These are phyloP conservation scores for Fusarium longipes DNA, from an alignment of 2,329 filamentous ascomycete species.

Conservation along the genomic window DNA sequence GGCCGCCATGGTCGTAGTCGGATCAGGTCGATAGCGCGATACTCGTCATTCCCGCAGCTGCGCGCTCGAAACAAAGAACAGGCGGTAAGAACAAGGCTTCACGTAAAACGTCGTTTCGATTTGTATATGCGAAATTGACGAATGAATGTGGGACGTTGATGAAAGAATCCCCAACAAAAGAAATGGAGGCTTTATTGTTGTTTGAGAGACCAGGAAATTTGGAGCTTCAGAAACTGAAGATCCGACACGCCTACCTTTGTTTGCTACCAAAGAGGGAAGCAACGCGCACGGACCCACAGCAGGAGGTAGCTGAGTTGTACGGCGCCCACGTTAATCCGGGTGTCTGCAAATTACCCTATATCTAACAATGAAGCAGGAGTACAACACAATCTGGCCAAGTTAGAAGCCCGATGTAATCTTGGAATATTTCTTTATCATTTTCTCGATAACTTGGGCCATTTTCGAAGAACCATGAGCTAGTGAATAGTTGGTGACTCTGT, in stretches of 20 bases:
- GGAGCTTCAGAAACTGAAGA: conserved; percentile 44
- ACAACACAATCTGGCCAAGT: neutral
- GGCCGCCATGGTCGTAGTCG: conserved; percentile 55
- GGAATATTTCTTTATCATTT: neutral
- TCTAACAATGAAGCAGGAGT: neutral
- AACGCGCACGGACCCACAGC: conserved; percentile 37
- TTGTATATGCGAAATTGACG: conserved; percentile 1
- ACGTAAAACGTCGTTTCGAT: conserved; percentile 5
- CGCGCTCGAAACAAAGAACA: conserved; percentile 17
- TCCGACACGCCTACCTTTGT: conserved; percentile 38
- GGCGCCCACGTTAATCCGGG: conserved; percentile 39
- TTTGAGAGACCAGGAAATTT: conserved; percentile 43
- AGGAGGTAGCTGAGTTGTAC: conserved; percentile 8
- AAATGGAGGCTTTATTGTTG: conserved; percentile 38
- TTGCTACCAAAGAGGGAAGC: conserved; percentile 37
- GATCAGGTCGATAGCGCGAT: conserved; percentile 39
- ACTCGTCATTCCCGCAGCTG: conserved; percentile 46
- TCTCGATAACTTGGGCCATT: neutral
- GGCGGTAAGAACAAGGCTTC: neutral
- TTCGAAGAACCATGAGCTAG: no score
- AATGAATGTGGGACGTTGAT: conserved; percentile 32
- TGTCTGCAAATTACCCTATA: conserved; percentile 10
- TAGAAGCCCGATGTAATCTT: neutral
- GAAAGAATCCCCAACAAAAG: conserved; percentile 35
- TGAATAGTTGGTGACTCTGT: neutral